Base-by-base conservation (phyloP, 495 filamentous ascomycete species). In the Penicillium diatomitis region DNA sequence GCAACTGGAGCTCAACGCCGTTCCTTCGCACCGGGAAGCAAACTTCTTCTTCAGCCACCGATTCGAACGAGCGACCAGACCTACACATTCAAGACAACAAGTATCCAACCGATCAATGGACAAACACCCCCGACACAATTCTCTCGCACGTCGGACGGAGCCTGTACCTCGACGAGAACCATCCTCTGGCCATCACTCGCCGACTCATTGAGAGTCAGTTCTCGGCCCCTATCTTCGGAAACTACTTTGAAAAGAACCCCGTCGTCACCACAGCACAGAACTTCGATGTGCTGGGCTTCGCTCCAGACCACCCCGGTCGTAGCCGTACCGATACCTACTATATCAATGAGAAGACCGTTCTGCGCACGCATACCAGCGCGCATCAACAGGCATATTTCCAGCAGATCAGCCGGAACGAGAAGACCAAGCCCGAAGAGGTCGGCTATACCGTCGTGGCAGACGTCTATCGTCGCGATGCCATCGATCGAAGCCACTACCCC, bases 381-480 rank as follows among this genome's bases (percentile, higher is more conserved):
- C 94, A 98, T 64, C 86, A 98, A 66, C 85, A 84, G 32, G 87
- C 92, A 36, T 82, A 85, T 6, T 97, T 98, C 70, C 75, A 82
- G 38, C 69, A 68, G 48, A 67, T 75, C 37, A 65, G 59, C 30
- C 61, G 65, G 12, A 70, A 72, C 44, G 61, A 70, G 32, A 60
- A 61, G 40, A 65, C 60, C 6, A 77, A 75, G n/a, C 76, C 83
- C 47, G 70, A 74, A 40, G 85, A 79, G 54, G 77, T 84, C 33
- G 92, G 92, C 4, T 98, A 86, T 60, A 84, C 94, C 6, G 85
- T 97, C 57, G 83, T 83, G 51, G 94, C 90, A n/a, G 92, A 98
- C 65, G 92, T 98, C 8, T 98, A 97, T 68, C 82, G 92, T 20
- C 79, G 92, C 49, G 92, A 98, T 77, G 90, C 90, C 30, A 84